These are phyloP conservation scores for Solioccasus polychromus DNA, from an alignment of 768 basidiomycete species.

Conservation along the genomic window DNA sequence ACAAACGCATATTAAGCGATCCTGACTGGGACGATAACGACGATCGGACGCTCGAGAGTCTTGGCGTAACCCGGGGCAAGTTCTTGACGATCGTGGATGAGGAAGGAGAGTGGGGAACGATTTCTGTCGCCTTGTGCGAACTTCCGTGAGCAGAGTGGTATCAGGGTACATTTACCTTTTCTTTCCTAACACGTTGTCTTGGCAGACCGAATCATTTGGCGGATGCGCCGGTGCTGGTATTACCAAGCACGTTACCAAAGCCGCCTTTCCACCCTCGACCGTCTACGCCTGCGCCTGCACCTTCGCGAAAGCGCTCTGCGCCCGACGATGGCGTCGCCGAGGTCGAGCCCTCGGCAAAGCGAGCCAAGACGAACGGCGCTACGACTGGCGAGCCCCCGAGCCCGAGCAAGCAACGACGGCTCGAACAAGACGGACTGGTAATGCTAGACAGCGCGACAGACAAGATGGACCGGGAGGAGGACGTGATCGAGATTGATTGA, in stretches of 20 bases:
- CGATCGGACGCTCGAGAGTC: constrained; percentile 73
- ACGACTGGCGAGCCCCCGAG: constrained; percentile 32
- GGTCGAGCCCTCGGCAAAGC: constrained; percentile 58
- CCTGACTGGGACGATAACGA: constrained; percentile 93
- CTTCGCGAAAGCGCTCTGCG: constrained; percentile 55
- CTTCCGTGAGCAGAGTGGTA: constrained; percentile 69
- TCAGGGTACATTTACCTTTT: no score
- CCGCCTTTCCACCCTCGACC: constrained; percentile 46
- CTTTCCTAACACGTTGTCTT: no score
- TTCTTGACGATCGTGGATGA: constrained; percentile 90
- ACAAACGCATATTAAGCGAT: constrained; percentile 81
- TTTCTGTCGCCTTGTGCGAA: constrained; percentile 64
- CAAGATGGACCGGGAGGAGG: constrained; percentile 50
- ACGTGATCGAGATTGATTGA: constrained; percentile 59
- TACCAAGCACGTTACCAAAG: constrained; percentile 62
- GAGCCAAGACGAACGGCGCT: constrained; percentile 37
- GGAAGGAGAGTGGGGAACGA: constrained; percentile 69
- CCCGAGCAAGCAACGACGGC: constrained; percentile 59
- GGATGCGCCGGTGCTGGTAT: constrained; percentile 52
- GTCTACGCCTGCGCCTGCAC: constrained; percentile 37
- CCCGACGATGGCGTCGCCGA: constrained; percentile 57
- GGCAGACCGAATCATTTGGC: constrained; percentile 53
- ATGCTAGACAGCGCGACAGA: constrained; percentile 60
- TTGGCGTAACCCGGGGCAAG: constrained; percentile 79
- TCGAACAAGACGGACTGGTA: constrained; percentile 76